Percentiles rank a stretch among this genome's conserved stretches.
These are phyloP conservation scores for Yueomyces sinensis DNA, from an alignment of 805 yeast species.

Conservation along the genomic window DNA sequence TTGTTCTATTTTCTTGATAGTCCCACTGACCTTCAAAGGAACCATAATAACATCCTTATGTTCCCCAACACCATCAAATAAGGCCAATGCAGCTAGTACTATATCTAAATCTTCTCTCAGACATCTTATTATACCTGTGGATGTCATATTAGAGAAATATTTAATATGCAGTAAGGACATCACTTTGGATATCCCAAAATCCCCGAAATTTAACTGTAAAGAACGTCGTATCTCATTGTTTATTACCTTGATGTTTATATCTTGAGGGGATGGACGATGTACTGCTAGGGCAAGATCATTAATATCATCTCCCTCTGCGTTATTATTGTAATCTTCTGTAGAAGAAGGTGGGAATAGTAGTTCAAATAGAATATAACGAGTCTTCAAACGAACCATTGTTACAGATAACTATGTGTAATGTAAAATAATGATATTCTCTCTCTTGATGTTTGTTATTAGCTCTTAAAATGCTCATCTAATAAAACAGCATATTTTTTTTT, in stretches of 20 bases:
- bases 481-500: too few relatives aligned
- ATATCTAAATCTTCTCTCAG: constrained; percentile 48
- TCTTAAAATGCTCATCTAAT: too few relatives aligned
- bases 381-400: constrained; percentile 76
- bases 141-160: constrained; percentile 69
- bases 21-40: constrained; percentile 67
- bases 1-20: constrained; percentile 73
- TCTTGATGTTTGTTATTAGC: too few relatives aligned
- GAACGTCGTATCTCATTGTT: constrained; percentile 40
- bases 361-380: constrained; percentile 75
- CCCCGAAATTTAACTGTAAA: constrained; percentile 62
- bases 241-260: constrained; percentile 37
- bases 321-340: neutral
- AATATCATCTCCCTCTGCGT: constrained; percentile 13
- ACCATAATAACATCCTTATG: constrained; percentile 35
- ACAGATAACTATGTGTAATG: too few relatives aligned
- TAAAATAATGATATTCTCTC: too few relatives aligned
- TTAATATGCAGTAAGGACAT: constrained; percentile 51
- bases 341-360: constrained; percentile 40
- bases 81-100: constrained; percentile 53
- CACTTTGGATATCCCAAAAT: constrained; percentile 55
- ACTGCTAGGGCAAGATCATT: constrained; percentile 4
- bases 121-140: constrained; percentile 75
- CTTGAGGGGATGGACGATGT: constrained; percentile 38
- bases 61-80: constrained; percentile 39